Percentiles rank a stretch among this genome's conserved stretches.
Conservation (phyloP, 1,284 basidiomycete species). For the Irpex sp. region DNA sequence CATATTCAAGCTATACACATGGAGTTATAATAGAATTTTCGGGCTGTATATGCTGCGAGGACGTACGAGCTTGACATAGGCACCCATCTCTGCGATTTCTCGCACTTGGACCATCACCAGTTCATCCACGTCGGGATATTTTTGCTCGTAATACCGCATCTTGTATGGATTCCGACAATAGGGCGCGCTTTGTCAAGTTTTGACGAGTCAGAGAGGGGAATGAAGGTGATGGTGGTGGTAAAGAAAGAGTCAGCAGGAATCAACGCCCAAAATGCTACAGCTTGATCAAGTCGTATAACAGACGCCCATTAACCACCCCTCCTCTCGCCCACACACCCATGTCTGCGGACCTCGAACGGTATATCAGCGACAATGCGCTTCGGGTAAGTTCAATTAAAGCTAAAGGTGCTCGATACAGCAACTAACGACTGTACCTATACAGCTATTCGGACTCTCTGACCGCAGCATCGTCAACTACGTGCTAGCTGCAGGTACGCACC, state of each 20-base stretch:
- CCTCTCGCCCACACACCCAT: slow-evolving; percentile 26
- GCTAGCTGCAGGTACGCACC: slow-evolving; percentile 68
- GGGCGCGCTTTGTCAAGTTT: too few species aligned
- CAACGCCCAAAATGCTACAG: not conserved
- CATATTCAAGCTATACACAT: slow-evolving; percentile 84
- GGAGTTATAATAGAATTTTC: not conserved
- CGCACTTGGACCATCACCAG: slow-evolving; percentile 99
- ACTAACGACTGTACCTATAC: slow-evolving; percentile 7
- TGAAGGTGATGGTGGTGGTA: not conserved
- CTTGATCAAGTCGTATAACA: not conserved
- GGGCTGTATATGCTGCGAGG: not conserved
- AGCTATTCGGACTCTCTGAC: slow-evolving; percentile 84
- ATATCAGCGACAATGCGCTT: slow-evolving; percentile 85
- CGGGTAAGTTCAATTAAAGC: slow-evolving; percentile 45
- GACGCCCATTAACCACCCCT: not conserved
- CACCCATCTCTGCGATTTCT: slow-evolving; percentile 99
- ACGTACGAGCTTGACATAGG: slow-evolving; percentile 95
- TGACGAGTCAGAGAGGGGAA: not conserved
- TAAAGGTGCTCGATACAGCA: not conserved
- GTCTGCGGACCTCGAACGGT: slow-evolving; percentile 67
- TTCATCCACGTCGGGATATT: slow-evolving; percentile 90
- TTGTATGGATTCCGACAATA: slow-evolving; percentile 5
- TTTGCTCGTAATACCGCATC: slow-evolving; percentile 82
- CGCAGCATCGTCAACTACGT: slow-evolving; percentile 83
- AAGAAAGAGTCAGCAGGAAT: not conserved